Evolutionary conservation across 2,329 filamentous ascomycete genomes (phyloP), one percentile per base, ranked within the genome.

Genomic region (Penicillium sp.): DNA sequence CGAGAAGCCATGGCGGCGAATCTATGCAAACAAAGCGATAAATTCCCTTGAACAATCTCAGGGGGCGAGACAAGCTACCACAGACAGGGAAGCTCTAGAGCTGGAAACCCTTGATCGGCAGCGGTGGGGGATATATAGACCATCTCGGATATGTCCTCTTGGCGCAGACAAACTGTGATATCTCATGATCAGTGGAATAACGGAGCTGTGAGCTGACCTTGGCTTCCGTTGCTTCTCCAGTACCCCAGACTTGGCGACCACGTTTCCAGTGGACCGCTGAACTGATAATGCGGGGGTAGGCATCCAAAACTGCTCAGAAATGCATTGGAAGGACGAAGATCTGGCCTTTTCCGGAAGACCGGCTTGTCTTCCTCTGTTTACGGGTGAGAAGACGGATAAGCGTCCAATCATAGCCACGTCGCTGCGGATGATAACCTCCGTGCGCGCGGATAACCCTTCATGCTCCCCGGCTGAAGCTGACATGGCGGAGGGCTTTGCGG

Each of bases 171-270:
- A 3, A 30, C 15, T n/a, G n/a, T 13, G n/a, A 17, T 18, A 45
- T n/a, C 32, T 42, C 17, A 15, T 20, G n/a, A 29, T 50, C 30
- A 45, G 13, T 27, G 29, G 17, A 30, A 32, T 7, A 23, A n/a
- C 17, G 15, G 24, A 26, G 39, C 17, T 23, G 21, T 18, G 17
- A 46, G 17, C 33, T 40, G 17, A 13, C 30, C 33, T 37, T 20
- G 41, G 30, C 30, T 40, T 10, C 7, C 36, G 7, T 20, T 27
- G 10, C 15, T 18, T 17, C 50, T 36, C 24, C 50, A 44, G 32
- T 53, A 34, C 45, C 50, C 46, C 53, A 21, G 46, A 20, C 42
- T 53, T 55, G 41, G 49, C 50, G 13, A 26, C 24, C 27, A 40
- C 8, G 29, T 8, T 42, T 21, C 13, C 23, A 26, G 40, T 30